Conservation (phyloP, 2,329 filamentous ascomycete species). For the Aspergillus uvarum region DNA sequence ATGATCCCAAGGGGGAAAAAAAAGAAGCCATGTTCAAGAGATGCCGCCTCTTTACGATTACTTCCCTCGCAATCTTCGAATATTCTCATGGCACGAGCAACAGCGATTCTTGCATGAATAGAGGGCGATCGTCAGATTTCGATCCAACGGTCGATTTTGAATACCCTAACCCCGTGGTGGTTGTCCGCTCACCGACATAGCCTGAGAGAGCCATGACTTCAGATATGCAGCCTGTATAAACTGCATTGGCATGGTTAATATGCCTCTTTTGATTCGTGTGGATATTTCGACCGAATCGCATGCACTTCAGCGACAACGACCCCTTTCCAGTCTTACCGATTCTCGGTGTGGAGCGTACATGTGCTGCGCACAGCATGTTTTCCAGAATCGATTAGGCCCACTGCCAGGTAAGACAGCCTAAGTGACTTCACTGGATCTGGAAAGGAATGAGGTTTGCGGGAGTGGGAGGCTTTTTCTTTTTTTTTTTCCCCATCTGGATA, state of each 20-base stretch:
- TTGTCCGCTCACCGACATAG: slow-evolving; percentile 31
- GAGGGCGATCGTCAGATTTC: slow-evolving; percentile 29
- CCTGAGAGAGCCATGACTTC: slow-evolving; percentile 14
- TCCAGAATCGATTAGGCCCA: slow-evolving; percentile 24
- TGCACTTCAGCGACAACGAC: slow-evolving; percentile 12
- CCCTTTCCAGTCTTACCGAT: slow-evolving; percentile 16
- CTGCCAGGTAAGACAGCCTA: slow-evolving; percentile 19
- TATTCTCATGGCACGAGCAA: slow-evolving; percentile 26
- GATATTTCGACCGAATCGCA: slow-evolving; percentile 10
- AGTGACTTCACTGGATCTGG: slow-evolving; percentile 16
- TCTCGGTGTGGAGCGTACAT: slow-evolving; percentile 15
- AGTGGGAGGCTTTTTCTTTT: slow-evolving; percentile 7
- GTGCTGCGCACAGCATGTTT: slow-evolving; percentile 19
- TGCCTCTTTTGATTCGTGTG: slow-evolving; percentile 1
- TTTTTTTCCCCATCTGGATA: not conserved
- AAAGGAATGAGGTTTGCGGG: slow-evolving; percentile 2
- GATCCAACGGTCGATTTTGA: slow-evolving; percentile 24
- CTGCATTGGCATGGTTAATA: not conserved
- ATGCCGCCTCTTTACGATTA: slow-evolving; percentile 15
- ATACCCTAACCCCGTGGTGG: slow-evolving; percentile 13
- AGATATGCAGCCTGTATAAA: slow-evolving; percentile 17
- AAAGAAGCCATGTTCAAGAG: slow-evolving; percentile 22
- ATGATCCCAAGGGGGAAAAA: slow-evolving; percentile 7
- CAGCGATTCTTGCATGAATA: slow-evolving; percentile 25
- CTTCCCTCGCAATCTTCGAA: slow-evolving; percentile 13